These are phyloP conservation scores for Stromatinia cepivora DNA, from an alignment of 2,329 filamentous ascomycete genomes.

Conservation along the genomic window DNA sequence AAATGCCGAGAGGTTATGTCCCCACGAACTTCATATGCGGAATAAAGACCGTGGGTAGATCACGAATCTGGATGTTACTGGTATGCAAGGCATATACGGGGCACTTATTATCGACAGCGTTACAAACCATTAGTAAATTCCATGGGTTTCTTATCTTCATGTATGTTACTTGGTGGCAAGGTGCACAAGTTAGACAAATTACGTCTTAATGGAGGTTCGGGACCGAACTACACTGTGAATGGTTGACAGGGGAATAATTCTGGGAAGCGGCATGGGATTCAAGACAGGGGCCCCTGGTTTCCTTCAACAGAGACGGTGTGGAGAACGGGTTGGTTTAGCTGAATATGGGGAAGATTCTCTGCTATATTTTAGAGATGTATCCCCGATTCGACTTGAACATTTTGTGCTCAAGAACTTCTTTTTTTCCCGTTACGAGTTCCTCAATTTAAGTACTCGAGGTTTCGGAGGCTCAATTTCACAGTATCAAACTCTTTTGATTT, in stretches of 20 bases:
- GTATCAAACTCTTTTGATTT: not conserved
- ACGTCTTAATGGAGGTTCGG: not conserved
- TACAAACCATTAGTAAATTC: not conserved
- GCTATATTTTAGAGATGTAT: not conserved
- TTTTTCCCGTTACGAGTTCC: conserved; percentile 1
- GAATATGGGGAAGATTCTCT: not conserved
- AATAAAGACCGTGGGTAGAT: not conserved
- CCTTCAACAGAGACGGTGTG: not conserved
- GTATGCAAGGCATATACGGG: not conserved
- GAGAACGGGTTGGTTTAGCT: conserved; percentile 8
- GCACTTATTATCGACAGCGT: not conserved
- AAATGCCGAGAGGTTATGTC: not conserved
- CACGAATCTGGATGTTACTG: not conserved
- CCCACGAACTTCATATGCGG: not conserved
- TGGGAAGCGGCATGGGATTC: not conserved
- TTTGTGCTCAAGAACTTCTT: not conserved
- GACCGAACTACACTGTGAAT: not conserved
- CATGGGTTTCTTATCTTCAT: not conserved
- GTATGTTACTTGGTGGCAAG: not conserved
- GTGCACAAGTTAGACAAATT: not conserved
- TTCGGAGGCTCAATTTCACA: not conserved
- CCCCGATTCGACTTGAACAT: not conserved
- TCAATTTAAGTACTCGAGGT: not conserved
- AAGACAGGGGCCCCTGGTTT: not conserved
- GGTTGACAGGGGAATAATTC: not conserved